A percentile compares a stretch with the other conserved stretches of the same genome.
phyloP scores from a whole-genome alignment of 163 green algal genomes.

The Prototheca wickerhamii region DNA sequence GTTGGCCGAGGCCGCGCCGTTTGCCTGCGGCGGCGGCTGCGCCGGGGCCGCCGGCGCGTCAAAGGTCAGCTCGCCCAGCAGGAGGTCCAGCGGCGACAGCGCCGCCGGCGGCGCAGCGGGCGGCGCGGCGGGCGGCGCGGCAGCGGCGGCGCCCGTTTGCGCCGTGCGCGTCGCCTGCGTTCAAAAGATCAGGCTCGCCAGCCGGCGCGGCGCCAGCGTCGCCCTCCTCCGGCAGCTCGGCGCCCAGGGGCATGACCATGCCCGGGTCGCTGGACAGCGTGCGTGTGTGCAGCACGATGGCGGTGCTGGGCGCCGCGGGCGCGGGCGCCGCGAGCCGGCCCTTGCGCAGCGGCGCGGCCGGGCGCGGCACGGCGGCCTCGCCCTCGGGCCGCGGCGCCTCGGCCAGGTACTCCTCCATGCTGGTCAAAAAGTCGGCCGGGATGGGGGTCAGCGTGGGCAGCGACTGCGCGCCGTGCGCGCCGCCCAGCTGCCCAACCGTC shows the following conservation, averaged over 20 bases:
- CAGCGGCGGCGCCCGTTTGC: no score
- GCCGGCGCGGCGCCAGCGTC: neutral
- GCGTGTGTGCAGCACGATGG: neutral
- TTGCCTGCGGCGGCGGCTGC: neutral
- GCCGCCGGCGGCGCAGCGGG: neutral
- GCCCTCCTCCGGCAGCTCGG: neutral
- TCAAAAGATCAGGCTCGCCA: neutral
- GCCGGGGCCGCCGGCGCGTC: neutral
- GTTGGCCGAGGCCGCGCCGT: neutral
- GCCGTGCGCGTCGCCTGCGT: no score
- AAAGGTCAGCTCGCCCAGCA: neutral
- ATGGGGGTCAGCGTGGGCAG: slow-evolving; percentile 64
- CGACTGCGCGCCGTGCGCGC: slow-evolving; percentile 20
- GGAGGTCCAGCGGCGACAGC: neutral
- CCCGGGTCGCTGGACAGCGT: neutral
- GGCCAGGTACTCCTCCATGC: slow-evolving; percentile 82
- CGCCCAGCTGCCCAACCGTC: slow-evolving; percentile 43
- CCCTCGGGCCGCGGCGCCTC: slow-evolving; percentile 47
- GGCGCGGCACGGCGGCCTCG: neutral
- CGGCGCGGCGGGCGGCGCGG: no score
- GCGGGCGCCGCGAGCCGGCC: neutral
- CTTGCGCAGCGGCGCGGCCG: neutral
- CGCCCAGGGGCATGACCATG: neutral
- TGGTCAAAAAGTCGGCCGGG: slow-evolving; percentile 75
- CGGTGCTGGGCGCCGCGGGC: neutral